Percentiles rank a stretch among this genome's conserved stretches.
Conservation (phyloP, 768 basidiomycete genomes). For the Pleurotus tuoliensis region DNA sequence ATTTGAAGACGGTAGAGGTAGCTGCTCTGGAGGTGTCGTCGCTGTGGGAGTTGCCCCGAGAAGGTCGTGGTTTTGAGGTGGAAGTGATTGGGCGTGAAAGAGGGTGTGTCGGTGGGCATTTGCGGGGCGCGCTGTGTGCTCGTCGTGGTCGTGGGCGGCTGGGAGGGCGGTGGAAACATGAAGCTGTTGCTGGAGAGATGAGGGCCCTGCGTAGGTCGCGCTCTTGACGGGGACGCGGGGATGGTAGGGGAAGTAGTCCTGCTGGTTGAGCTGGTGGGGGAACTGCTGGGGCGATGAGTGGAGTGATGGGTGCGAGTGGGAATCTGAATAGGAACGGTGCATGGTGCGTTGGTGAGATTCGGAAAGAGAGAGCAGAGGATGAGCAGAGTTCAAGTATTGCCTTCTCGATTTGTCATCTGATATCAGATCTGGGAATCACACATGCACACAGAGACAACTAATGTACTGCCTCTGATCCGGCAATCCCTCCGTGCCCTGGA, state of each 20-base stretch:
- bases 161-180: slow-evolving; percentile 38
- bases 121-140: slow-evolving; percentile 44
- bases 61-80: slow-evolving; percentile 6
- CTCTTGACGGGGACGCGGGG: slow-evolving; percentile 2
- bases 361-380: neutral
- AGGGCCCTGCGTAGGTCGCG: slow-evolving; percentile 11
- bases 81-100: slow-evolving; percentile 31
- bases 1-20: neutral
- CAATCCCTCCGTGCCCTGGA: slow-evolving; percentile 1
- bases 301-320: slow-evolving; percentile 1
- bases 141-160: slow-evolving; percentile 35
- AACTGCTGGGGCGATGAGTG: slow-evolving; percentile 7
- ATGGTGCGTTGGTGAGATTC: neutral
- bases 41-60: slow-evolving; percentile 9
- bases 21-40: slow-evolving; percentile 10
- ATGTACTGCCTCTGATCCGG: slow-evolving; percentile 8
- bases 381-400: neutral
- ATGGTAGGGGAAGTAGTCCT: slow-evolving; percentile 4
- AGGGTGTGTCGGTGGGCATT: slow-evolving; percentile 43
- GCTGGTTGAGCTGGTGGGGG: neutral
- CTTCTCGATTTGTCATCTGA: slow-evolving; percentile 7
- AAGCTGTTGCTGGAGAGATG: slow-evolving; percentile 23
- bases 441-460: neutral
- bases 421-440: slow-evolving; percentile 8
- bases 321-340: slow-evolving; percentile 7